Evolutionary conservation across 2,329 filamentous ascomycete species (phyloP).

Genomic region (Ophiocordyceps camponoti-rufipedis): DNA sequence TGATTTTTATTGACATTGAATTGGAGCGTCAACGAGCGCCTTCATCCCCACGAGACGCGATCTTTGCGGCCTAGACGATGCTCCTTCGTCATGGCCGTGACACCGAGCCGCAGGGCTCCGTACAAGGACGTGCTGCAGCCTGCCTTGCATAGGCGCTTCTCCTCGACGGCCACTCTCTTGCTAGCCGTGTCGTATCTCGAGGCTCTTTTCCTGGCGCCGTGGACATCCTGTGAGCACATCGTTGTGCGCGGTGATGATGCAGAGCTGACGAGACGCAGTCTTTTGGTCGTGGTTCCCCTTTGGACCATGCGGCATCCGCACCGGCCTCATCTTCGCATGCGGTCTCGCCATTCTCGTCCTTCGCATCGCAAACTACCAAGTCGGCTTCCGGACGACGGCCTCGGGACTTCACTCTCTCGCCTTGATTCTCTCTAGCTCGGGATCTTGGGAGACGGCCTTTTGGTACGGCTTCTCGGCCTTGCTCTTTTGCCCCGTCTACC

Average conservation of each 20-base stretch:
- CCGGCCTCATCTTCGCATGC: slow-evolving; percentile 57
- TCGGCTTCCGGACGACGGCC: slow-evolving; percentile 51
- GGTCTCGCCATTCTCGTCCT: slow-evolving; percentile 66
- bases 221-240: slow-evolving; percentile 44
- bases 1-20: slow-evolving; percentile 15
- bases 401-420: slow-evolving; percentile 48
- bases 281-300: slow-evolving; percentile 80
- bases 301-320: slow-evolving; percentile 55
- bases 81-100: slow-evolving; percentile 30
- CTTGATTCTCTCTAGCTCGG: slow-evolving; percentile 35
- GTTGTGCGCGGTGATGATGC: too few species aligned
- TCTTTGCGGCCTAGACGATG: slow-evolving; percentile 15
- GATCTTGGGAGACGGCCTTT: slow-evolving; percentile 49
- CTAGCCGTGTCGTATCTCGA: slow-evolving; percentile 56
- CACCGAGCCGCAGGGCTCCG: slow-evolving; percentile 35
- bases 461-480: slow-evolving; percentile 67
- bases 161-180: slow-evolving; percentile 53
- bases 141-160: slow-evolving; percentile 71
- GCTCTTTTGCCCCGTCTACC: slow-evolving; percentile 65
- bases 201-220: slow-evolving; percentile 50
- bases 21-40: background rate
- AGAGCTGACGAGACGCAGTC: slow-evolving; percentile 24
- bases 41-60: background rate
- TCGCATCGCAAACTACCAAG: slow-evolving; percentile 68
- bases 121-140: slow-evolving; percentile 90